Evolutionary conservation across 2,329 filamentous ascomycete genomes (phyloP), one percentile per base, ranked within the genome.

Genomic region (Thelonectria rubi): DNA sequence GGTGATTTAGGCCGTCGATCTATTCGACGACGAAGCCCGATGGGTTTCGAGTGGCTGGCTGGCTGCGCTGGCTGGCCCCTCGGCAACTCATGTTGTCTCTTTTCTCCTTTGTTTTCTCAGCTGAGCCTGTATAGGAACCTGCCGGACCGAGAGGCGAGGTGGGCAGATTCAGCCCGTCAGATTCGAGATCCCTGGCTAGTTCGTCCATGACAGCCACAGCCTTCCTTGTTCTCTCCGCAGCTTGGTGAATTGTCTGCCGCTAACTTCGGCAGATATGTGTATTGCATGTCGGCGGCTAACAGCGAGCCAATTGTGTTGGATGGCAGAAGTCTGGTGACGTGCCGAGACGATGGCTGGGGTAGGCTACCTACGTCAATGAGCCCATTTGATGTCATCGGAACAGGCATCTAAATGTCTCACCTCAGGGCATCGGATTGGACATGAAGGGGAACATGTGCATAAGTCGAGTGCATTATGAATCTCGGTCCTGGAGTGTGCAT

Each of bases 1-100:
- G 68, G 70, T 72, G 68, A 72, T 69, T 71, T 72, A 68, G 66
- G 65, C 40, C 50, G 57, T 53, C 57, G 53, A 57, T 61, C 59
- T 50, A 26, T 30, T 49, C 30, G 20, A 62, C 64, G 60, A 50
- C 48, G 15, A 18, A 63, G 42, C 34, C 60, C 59, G 58, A 63
- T 65, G 20, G 26, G 7, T 30, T 30, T 8, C 8, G 26, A 30
- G 26, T 30, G 34, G 56, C 17, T 30, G 50, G 58, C 12, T 53
- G 20, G 56, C 15, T 47, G 20, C n/a, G n/a, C n/a, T n/a, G n/a
- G n/a, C n/a, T n/a, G n/a, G n/a, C 21, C 11, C 45, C 45, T 21
- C 15, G 26, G 49, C 42, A 51, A 53, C 52, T 21, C 11, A 11
- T 47, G 45, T 47, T 47, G 11, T 47, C 45, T 47, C 45, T 47